Percentiles rank a stretch among this genome's conserved stretches.
These are phyloP conservation scores for Trametes pubescens DNA, from an alignment of 1,284 basidiomycete species.

Conservation along the genomic window DNA sequence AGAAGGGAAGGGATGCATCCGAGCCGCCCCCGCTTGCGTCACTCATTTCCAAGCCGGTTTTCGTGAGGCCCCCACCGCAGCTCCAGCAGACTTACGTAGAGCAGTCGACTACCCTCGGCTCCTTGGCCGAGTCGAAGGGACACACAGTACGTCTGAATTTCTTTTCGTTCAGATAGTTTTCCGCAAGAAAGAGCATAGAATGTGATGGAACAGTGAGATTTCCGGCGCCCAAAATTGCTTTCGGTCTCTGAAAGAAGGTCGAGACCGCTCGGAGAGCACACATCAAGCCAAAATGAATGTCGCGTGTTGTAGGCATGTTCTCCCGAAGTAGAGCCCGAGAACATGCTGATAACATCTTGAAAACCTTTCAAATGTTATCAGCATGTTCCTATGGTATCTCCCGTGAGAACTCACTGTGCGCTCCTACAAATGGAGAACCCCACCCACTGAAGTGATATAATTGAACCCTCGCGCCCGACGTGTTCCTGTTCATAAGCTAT, in stretches of 20 bases:
- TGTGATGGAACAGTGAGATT: neutral
- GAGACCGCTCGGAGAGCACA: neutral
- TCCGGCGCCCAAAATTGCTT: neutral
- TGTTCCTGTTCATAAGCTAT: no score
- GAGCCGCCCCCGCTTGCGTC: slow-evolving; percentile 73
- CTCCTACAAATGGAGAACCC: no score
- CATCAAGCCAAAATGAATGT: neutral
- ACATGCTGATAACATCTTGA: neutral
- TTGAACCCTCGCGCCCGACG: no score
- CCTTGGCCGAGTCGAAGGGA: slow-evolving; percentile 64
- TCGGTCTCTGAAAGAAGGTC: neutral
- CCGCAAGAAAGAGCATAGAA: slow-evolving; percentile 1
- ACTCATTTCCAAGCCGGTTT: slow-evolving; percentile 69
- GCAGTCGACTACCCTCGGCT: slow-evolving; percentile 58
- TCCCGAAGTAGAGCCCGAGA: neutral
- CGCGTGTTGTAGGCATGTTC: slow-evolving; percentile 10
- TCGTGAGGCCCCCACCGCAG: slow-evolving; percentile 66
- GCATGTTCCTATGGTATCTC: neutral
- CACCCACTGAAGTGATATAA: no score
- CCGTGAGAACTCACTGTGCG: neutral
- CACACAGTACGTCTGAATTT: slow-evolving; percentile 36
- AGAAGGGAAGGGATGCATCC: slow-evolving; percentile 55
- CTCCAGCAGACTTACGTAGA: slow-evolving; percentile 38
- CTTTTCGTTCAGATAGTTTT: neutral
- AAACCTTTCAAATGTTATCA: neutral